Percentiles rank a stretch among this genome's conserved stretches.
Conservation (phyloP, 2,329 filamentous ascomycete genomes). For the Fusarium paranaense region DNA sequence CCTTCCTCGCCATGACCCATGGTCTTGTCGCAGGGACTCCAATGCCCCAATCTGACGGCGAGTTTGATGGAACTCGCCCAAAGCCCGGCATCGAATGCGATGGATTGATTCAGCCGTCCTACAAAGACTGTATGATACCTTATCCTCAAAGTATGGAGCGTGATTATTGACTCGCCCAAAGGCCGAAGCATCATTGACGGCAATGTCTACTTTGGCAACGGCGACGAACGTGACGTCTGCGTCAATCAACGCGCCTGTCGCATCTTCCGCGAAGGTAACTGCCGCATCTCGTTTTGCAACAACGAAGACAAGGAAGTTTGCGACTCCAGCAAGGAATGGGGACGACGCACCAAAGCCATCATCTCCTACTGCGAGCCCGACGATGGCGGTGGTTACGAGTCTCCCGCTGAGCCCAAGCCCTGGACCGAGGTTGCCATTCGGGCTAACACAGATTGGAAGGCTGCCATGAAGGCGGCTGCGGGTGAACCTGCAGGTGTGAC, state of each 20-base stretch:
- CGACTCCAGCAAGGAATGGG: background rate
- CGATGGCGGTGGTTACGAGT: background rate
- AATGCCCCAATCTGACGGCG: background rate
- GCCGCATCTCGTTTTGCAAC: background rate
- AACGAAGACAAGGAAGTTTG: background rate
- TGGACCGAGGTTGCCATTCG: background rate
- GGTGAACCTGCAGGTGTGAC: background rate
- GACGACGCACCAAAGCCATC: background rate
- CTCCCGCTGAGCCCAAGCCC: background rate
- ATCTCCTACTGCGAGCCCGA: background rate
- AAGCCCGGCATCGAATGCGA: background rate
- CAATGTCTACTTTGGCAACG: background rate
- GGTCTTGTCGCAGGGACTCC: background rate
- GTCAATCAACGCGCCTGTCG: background rate
- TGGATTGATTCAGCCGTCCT: background rate
- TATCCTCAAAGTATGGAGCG: background rate
- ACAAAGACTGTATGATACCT: background rate
- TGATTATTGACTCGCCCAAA: background rate
- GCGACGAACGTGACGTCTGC: background rate
- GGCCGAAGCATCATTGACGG: background rate
- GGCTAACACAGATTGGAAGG: background rate
- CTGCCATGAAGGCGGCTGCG: background rate
- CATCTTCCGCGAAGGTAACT: background rate
- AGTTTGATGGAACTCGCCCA: background rate
- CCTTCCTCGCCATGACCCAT: background rate